These are phyloP conservation scores for Fraxinus nigra DNA, from an alignment of 305 asterid species.

Conservation along the genomic window DNA sequence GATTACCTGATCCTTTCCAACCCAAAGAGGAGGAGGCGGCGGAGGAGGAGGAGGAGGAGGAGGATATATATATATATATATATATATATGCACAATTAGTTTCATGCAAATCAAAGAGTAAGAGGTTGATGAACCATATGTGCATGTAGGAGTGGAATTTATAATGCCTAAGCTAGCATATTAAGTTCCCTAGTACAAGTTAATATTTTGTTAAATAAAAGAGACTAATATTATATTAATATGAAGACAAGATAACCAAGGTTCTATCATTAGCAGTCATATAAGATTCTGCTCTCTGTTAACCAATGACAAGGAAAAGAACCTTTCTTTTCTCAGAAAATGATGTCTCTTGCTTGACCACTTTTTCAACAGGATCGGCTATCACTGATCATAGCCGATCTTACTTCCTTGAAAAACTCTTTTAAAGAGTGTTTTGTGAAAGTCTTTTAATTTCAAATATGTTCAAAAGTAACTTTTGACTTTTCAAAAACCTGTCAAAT, in stretches of 20 bases:
- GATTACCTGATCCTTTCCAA: slow-evolving; percentile 35
- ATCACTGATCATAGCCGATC: neutral
- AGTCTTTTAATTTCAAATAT: too few species aligned
- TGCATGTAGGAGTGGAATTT: slow-evolving; percentile 19
- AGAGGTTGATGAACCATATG: slow-evolving; percentile 6
- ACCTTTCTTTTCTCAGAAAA: slow-evolving; percentile 20
- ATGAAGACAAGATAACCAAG: slow-evolving; percentile 19
- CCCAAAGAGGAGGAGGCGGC: slow-evolving; percentile 7
- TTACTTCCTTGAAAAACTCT: neutral
- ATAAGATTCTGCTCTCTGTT: slow-evolving; percentile 19
- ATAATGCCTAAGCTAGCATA: slow-evolving; percentile 22
- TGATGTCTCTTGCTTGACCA: slow-evolving; percentile 17
- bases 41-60: neutral
- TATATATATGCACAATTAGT: neutral
- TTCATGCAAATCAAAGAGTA: neutral
- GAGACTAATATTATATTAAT: neutral
- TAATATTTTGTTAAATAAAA: neutral
- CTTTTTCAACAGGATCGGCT: neutral
- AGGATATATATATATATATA: too few species aligned
- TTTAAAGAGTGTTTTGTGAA: too few species aligned
- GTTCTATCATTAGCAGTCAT: slow-evolving; percentile 21
- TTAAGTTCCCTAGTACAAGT: neutral
- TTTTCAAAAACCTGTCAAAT: neutral
- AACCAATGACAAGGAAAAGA: slow-evolving; percentile 27
- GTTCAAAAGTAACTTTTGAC: neutral